Percentiles rank a stretch among this genome's conserved stretches.
Evolutionary conservation across 2,329 filamentous ascomycete genomes (phyloP).

Genomic region (Sclerotinia glacialis): DNA sequence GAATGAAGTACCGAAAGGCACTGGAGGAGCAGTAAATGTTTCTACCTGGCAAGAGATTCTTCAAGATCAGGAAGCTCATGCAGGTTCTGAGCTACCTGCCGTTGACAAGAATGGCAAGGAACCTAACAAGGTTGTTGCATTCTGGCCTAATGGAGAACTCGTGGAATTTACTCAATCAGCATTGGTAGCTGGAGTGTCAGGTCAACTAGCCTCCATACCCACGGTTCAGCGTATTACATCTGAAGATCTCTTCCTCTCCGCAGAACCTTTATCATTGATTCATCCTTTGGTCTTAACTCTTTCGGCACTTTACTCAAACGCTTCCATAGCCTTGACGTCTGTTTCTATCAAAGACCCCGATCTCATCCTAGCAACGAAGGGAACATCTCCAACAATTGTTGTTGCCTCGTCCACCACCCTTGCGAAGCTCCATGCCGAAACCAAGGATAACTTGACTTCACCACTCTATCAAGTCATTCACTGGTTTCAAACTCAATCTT

Average conservation of each 20-base stretch:
- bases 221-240: constrained; percentile 68
- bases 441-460: constrained; percentile 58
- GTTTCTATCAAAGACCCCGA: constrained; percentile 73
- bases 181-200: constrained; percentile 80
- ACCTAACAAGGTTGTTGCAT: constrained; percentile 58
- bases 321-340: constrained; percentile 83
- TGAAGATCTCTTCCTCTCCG: constrained; percentile 79
- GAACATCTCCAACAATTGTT: constrained; percentile 77
- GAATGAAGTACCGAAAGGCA: constrained; percentile 80
- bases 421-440: constrained; percentile 62
- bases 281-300: constrained; percentile 80
- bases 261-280: constrained; percentile 74
- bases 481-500: constrained; percentile 65
- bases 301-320: constrained; percentile 77
- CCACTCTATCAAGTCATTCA: constrained; percentile 65
- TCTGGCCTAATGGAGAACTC: constrained; percentile 69
- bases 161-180: constrained; percentile 80
- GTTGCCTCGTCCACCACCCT: constrained; percentile 74
- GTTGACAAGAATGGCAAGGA: constrained; percentile 52
- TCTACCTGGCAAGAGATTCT: constrained; percentile 92
- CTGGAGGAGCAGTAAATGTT: constrained; percentile 71
- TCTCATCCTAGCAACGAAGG: constrained; percentile 68
- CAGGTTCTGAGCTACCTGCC: constrained; percentile 62
- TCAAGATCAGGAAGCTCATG: constrained; percentile 60
- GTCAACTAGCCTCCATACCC: constrained; percentile 73